A percentile compares a stretch with the other conserved stretches of the same genome.
phyloP scores from a whole-genome alignment of 257 asterid species.

The Nicotiana tabacum region DNA sequence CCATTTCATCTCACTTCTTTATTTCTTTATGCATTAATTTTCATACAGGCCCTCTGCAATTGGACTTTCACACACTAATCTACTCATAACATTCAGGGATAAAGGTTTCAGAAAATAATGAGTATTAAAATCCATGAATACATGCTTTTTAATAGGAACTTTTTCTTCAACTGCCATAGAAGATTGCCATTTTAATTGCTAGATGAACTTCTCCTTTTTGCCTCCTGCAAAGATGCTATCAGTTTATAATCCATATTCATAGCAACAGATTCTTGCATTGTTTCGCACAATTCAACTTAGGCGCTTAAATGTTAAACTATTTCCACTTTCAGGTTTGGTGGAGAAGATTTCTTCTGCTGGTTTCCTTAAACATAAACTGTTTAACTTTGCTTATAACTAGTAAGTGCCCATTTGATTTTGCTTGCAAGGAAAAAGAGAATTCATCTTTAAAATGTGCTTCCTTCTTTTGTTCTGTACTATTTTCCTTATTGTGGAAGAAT shows the following conservation, averaged over 20 bases:
- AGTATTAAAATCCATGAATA: neutral
- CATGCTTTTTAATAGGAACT: neutral
- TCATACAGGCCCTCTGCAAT: neutral
- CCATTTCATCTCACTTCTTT: too few species aligned
- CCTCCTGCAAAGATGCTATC: neutral
- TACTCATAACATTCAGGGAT: neutral
- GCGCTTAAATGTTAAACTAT: neutral
- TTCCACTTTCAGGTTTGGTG: constrained; percentile 44
- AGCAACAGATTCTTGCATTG: neutral
- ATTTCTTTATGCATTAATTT: too few species aligned
- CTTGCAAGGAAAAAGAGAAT: neutral
- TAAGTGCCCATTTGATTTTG: constrained; percentile 26
- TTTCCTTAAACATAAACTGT: constrained; percentile 43
- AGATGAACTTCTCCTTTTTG: neutral
- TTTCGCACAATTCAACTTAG: neutral
- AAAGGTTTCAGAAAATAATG: neutral
- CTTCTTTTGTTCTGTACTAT: neutral
- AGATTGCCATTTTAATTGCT: neutral
- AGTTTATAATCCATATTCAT: neutral
- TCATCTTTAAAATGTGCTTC: neutral
- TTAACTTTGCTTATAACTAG: constrained; percentile 67
- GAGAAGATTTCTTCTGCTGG: constrained; percentile 66
- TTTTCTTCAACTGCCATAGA: neutral
- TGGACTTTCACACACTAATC: neutral
- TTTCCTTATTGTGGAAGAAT: neutral